Evolutionary conservation across 2,329 filamentous ascomycete species (phyloP).

Genomic region (Epichloe scottii): DNA sequence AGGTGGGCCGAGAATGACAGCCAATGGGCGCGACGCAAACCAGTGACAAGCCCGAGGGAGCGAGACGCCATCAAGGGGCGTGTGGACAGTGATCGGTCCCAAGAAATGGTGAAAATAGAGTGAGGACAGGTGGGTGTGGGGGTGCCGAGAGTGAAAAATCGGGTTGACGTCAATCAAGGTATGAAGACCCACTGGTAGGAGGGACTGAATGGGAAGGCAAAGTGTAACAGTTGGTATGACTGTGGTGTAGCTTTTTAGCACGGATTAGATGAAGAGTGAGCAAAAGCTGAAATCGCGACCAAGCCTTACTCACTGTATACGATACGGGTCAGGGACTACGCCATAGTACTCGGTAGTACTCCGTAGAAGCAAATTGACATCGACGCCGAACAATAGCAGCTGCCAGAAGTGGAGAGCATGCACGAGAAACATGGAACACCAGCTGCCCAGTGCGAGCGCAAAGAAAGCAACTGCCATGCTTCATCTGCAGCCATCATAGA

Average conservation of each 20-base stretch:
- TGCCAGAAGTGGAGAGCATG: neutral
- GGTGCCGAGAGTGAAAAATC: neutral
- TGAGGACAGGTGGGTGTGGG: neutral
- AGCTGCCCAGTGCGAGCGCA: neutral
- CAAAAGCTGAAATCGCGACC: neutral
- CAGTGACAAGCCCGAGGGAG: neutral
- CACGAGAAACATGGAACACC: neutral
- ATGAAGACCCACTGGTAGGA: no score
- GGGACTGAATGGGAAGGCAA: neutral
- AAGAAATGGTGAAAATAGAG: neutral
- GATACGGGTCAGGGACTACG: no score
- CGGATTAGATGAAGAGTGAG: neutral
- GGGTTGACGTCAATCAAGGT: neutral
- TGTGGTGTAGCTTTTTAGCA: neutral
- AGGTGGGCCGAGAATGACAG: neutral
- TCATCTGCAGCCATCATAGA: neutral
- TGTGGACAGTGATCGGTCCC: neutral
- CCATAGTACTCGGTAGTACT: no score
- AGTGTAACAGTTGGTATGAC: neutral
- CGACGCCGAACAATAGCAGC: no score
- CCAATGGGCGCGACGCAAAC: neutral
- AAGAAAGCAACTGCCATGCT: neutral
- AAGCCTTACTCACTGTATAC: neutral
- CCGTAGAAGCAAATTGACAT: no score
- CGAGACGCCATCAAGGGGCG: neutral